Conservation (phyloP, 768 basidiomycete species). For the Rhizopogon vesiculosus region DNA sequence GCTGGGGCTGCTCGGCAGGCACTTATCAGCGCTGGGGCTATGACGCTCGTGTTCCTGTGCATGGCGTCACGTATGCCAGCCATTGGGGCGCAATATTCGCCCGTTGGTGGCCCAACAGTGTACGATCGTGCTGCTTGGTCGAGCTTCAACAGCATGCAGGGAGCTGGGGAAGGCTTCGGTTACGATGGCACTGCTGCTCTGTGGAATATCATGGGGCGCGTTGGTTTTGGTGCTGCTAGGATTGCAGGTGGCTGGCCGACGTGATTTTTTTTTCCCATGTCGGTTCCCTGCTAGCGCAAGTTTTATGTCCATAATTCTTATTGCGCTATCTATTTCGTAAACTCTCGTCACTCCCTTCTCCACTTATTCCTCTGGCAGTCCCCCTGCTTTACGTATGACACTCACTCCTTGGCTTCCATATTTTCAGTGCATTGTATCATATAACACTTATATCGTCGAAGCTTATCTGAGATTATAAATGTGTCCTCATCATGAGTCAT, state of each 20-base stretch:
- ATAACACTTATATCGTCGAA: too few species aligned
- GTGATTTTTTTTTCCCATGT: slow-evolving; percentile 23
- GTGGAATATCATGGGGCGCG: slow-evolving; percentile 66
- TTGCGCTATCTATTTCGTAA: slow-evolving; percentile 1
- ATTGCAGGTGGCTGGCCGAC: slow-evolving; percentile 79
- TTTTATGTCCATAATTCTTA: neutral
- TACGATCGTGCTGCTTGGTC: slow-evolving; percentile 79
- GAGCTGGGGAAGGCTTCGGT: slow-evolving; percentile 66
- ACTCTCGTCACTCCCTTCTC: neutral
- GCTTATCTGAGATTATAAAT: too few species aligned
- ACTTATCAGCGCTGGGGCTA: slow-evolving; percentile 56
- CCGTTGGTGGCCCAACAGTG: slow-evolving; percentile 62
- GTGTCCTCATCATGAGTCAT: too few species aligned
- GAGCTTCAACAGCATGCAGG: slow-evolving; percentile 71
- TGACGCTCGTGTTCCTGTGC: slow-evolving; percentile 56
- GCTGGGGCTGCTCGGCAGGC: slow-evolving; percentile 40
- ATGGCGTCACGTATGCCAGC: slow-evolving; percentile 44
- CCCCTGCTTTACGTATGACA: neutral
- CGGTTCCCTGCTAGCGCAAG: neutral
- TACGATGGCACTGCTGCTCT: slow-evolving; percentile 55
- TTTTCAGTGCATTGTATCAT: neutral
- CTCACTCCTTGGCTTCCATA: neutral
- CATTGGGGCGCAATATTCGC: slow-evolving; percentile 48
- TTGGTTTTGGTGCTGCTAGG: slow-evolving; percentile 72
- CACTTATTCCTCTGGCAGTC: neutral